These are phyloP conservation scores for Chaetomiaceae sp. DNA, from an alignment of 2,329 filamentous ascomycete genomes.

Conservation along the genomic window DNA sequence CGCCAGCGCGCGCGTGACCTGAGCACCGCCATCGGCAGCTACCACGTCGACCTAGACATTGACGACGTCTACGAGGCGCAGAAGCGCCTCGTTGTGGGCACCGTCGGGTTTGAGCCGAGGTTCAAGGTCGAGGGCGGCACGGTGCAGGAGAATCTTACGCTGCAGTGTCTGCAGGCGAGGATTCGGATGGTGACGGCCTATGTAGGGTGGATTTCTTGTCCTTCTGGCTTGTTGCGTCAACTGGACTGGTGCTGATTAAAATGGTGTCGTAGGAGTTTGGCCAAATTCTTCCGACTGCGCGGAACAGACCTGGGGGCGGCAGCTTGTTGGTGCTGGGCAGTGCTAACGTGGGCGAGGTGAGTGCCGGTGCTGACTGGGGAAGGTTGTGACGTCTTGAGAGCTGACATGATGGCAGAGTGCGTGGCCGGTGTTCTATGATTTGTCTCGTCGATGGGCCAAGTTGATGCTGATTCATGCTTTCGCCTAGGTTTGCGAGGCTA, in stretches of 20 bases:
- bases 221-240: constrained; percentile 45
- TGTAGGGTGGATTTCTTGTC: constrained; percentile 33
- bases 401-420: constrained; percentile 6
- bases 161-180: constrained; percentile 64
- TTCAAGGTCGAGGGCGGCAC: constrained; percentile 59
- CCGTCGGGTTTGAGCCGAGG: constrained; percentile 50
- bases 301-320: constrained; percentile 49
- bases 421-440: no score
- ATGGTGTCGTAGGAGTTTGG: constrained; percentile 39
- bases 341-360: constrained; percentile 53
- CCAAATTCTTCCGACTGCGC: constrained; percentile 54
- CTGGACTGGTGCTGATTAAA: constrained; percentile 45
- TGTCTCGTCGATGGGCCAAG: not conserved
- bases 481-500: constrained; percentile 33
- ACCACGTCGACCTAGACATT: constrained; percentile 70
- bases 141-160: constrained; percentile 54
- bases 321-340: constrained; percentile 61
- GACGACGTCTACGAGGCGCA: constrained; percentile 59
- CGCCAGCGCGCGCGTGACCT: constrained; percentile 59
- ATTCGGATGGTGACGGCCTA: constrained; percentile 59
- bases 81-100: constrained; percentile 51
- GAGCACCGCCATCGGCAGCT: constrained; percentile 55
- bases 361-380: not conserved
- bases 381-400: constrained; percentile 22
- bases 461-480: constrained; percentile 21